A percentile compares a stretch with the other conserved stretches of the same genome.
Evolutionary conservation across 139 green algal genomes (phyloP).

Genomic region (Closterium sp.): DNA sequence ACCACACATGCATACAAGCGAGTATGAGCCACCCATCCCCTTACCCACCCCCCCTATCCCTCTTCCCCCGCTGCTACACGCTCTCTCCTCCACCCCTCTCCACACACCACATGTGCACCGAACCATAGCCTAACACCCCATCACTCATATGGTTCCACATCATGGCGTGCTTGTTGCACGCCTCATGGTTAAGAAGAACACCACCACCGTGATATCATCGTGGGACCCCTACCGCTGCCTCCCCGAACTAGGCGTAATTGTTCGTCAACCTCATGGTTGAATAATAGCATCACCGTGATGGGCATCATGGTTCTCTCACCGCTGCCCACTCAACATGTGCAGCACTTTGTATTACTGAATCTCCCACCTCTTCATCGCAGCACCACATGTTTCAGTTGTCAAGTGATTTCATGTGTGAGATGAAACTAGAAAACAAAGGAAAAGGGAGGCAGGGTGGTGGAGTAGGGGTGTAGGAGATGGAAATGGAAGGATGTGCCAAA

Average conservation of each 20-base stretch:
- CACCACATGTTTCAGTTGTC: conserved; percentile 6
- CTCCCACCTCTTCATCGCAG: conserved; percentile 30
- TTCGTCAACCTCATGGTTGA: too few species aligned
- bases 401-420: conserved; percentile 15
- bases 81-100: neutral
- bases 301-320: too few species aligned
- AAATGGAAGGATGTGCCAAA: too few species aligned
- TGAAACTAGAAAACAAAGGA: too few species aligned
- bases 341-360: conserved; percentile 21
- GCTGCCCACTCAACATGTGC: conserved; percentile 15
- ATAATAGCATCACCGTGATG: too few species aligned
- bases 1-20: too few species aligned
- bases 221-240: neutral
- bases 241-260: too few species aligned
- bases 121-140: neutral
- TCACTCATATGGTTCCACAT: conserved; percentile 1
- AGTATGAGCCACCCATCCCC: too few species aligned
- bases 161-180: neutral
- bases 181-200: conserved; percentile 46
- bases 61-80: neutral
- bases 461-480: too few species aligned
- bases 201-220: conserved; percentile 40
- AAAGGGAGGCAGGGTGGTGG: neutral
- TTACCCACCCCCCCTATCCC: too few species aligned
- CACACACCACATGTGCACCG: neutral